Evolutionary conservation across 805 yeast genomes (phyloP).

Genomic region (Cyberlindnera galapagoensis): DNA sequence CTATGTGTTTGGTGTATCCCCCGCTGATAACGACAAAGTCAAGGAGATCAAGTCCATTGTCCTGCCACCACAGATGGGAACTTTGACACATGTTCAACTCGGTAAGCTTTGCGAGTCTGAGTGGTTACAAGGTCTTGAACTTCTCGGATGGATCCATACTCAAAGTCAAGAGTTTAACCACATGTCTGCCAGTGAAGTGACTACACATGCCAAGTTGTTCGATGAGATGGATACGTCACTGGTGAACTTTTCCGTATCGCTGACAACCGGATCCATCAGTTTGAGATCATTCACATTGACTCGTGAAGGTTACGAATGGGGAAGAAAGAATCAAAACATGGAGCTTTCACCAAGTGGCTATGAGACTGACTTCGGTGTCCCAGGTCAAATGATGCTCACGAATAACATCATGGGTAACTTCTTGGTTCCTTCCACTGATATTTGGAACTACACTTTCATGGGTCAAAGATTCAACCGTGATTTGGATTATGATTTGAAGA

Average conservation of each 20-base stretch:
- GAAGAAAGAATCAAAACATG: slow-evolving; percentile 50
- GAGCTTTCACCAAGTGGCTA: slow-evolving; percentile 60
- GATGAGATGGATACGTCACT: slow-evolving; percentile 31
- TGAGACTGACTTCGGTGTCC: slow-evolving; percentile 48
- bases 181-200: slow-evolving; percentile 66
- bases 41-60: slow-evolving; percentile 75
- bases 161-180: slow-evolving; percentile 58
- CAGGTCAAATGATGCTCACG: slow-evolving; percentile 66
- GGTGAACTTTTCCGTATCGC: slow-evolving; percentile 58
- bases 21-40: slow-evolving; percentile 60
- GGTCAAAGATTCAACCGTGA: slow-evolving; percentile 75
- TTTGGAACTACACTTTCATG: slow-evolving; percentile 90
- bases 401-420: slow-evolving; percentile 76
- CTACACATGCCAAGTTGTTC: slow-evolving; percentile 42
- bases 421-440: slow-evolving; percentile 72
- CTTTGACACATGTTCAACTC: slow-evolving; percentile 42
- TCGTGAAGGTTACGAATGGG: slow-evolving; percentile 76
- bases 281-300: slow-evolving; percentile 58
- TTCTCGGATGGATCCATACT: slow-evolving; percentile 94
- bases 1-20: slow-evolving; percentile 71
- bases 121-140: slow-evolving; percentile 52
- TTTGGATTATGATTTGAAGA: slow-evolving; percentile 53
- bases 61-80: slow-evolving; percentile 85
- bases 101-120: slow-evolving; percentile 37
- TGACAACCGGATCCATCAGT: slow-evolving; percentile 81